Percentiles rank a stretch among this genome's conserved stretches.
Conservation (phyloP, 257 asterid species). For the Perilla frutescens region DNA sequence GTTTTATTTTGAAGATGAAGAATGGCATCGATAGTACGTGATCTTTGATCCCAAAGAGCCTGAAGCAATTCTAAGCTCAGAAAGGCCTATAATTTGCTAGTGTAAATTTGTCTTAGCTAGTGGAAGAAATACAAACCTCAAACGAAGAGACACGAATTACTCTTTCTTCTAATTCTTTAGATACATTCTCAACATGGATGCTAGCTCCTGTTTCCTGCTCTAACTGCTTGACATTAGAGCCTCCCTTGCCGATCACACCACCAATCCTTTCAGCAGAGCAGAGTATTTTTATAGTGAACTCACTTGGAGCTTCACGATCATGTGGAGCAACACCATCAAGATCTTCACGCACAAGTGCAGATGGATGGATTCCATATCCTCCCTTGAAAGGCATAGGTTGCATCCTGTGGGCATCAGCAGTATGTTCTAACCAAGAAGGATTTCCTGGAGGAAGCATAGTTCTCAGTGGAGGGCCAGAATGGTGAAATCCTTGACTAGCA, state of each 20-base stretch:
- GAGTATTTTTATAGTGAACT: constrained; percentile 71
- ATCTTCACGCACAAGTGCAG: constrained; percentile 49
- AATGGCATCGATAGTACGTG: constrained; percentile 74
- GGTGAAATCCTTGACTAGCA: constrained; percentile 51
- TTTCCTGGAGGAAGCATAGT: constrained; percentile 55
- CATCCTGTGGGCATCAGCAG: constrained; percentile 49
- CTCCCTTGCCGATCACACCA: constrained; percentile 88
- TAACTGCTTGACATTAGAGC: constrained; percentile 64
- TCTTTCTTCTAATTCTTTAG: constrained; percentile 65
- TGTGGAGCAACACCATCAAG: constrained; percentile 55
- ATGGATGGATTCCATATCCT: constrained; percentile 53
- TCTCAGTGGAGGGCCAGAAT: constrained; percentile 56
- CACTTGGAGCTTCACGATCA: constrained; percentile 57
- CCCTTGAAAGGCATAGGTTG: constrained; percentile 48
- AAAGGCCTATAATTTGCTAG: constrained; percentile 31
- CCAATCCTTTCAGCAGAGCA: constrained; percentile 79
- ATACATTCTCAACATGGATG: constrained; percentile 61
- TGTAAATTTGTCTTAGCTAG: constrained; percentile 22
- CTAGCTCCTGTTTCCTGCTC: constrained; percentile 79
- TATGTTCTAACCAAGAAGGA: constrained; percentile 54
- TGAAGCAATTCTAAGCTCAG: constrained; percentile 50
- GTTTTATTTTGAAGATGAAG: constrained; percentile 75
- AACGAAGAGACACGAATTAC: constrained; percentile 70
- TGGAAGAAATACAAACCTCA: constrained; percentile 59
- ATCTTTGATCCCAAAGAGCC: constrained; percentile 67